A percentile compares a stretch with the other conserved stretches of the same genome.
These are phyloP conservation scores for Entoloma clypeatum DNA, from an alignment of 1,284 basidiomycete genomes.

Conservation along the genomic window DNA sequence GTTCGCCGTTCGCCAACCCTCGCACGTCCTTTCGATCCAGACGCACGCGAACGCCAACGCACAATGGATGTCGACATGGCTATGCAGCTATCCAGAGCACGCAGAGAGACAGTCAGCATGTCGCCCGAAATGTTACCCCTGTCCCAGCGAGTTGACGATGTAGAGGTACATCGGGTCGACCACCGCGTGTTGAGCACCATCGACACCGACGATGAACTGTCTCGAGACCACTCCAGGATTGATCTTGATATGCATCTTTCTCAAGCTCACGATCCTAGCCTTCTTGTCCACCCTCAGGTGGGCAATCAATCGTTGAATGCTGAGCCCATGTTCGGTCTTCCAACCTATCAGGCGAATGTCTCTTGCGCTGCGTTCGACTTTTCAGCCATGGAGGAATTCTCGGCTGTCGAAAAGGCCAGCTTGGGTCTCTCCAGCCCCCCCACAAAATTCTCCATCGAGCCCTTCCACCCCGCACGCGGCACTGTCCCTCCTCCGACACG, in stretches of 20 bases:
- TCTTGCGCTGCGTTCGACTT: slow-evolving; percentile 71
- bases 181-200: slow-evolving; percentile 9
- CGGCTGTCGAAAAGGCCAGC: slow-evolving; percentile 62
- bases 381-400: slow-evolving; percentile 76
- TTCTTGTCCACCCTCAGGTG: slow-evolving; percentile 36
- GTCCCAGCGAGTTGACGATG: slow-evolving; percentile 17
- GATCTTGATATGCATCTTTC: slow-evolving; percentile 20
- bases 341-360: slow-evolving; percentile 57
- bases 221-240: slow-evolving; percentile 9
- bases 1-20: slow-evolving; percentile 63
- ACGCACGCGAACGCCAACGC: slow-evolving; percentile 73
- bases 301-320: slow-evolving; percentile 16
- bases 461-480: slow-evolving; percentile 15
- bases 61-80: slow-evolving; percentile 86
- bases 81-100: slow-evolving; percentile 72
- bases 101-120: slow-evolving; percentile 56
- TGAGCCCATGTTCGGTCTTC: slow-evolving; percentile 43
- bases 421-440: slow-evolving; percentile 52
- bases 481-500: slow-evolving; percentile 1
- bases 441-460: slow-evolving; percentile 30
- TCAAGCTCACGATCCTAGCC: slow-evolving; percentile 45
- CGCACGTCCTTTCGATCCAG: slow-evolving; percentile 59
- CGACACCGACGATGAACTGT: slow-evolving; percentile 16
- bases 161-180: slow-evolving; percentile 3
- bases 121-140: slow-evolving; percentile 30